Evolutionary conservation across 441 rosid species (phyloP).

Genomic region (Daphne laureola): DNA sequence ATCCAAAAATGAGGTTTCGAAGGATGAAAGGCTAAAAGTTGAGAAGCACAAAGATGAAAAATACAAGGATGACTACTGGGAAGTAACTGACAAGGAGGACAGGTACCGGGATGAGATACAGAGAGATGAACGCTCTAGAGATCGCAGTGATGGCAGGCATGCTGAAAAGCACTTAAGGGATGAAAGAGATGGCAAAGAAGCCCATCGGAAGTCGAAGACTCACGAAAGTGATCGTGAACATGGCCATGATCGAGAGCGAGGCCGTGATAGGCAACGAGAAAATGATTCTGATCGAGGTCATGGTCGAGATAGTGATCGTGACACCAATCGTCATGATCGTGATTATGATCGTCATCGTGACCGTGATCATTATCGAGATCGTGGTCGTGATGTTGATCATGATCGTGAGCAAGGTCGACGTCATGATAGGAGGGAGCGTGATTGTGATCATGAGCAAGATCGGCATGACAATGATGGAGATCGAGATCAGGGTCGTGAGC

Average conservation of each 20-base stretch:
- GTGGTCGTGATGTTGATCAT: slow-evolving; percentile 23
- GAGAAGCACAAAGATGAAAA: slow-evolving; percentile 64
- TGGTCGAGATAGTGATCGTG: slow-evolving; percentile 15
- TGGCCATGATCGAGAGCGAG: slow-evolving; percentile 30
- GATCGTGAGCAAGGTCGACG: slow-evolving; percentile 28
- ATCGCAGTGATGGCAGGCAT: slow-evolving; percentile 42
- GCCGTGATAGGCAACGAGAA: slow-evolving; percentile 31
- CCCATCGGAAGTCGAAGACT: slow-evolving; percentile 39
- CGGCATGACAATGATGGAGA: slow-evolving; percentile 32
- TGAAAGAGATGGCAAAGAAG: slow-evolving; percentile 43
- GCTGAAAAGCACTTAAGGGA: slow-evolving; percentile 53
- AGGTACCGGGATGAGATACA: slow-evolving; percentile 58
- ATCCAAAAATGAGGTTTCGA: slow-evolving; percentile 41
- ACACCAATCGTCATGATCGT: slow-evolving; percentile 26
- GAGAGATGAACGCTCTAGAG: slow-evolving; percentile 63
- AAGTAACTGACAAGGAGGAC: slow-evolving; percentile 44
- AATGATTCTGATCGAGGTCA: slow-evolving; percentile 35
- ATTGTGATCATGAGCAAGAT: slow-evolving; percentile 21
- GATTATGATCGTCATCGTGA: slow-evolving; percentile 37
- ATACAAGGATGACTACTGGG: slow-evolving; percentile 45
- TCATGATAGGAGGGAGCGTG: slow-evolving; percentile 29
- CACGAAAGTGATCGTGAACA: slow-evolving; percentile 42
- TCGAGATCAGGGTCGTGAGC: slow-evolving; percentile 30
- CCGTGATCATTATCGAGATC: slow-evolving; percentile 18
- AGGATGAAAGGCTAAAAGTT: slow-evolving; percentile 57